These are phyloP conservation scores for Irineochytrium annulatum DNA, from an alignment of 192 early-diverging fungal genomes.

Conservation along the genomic window DNA sequence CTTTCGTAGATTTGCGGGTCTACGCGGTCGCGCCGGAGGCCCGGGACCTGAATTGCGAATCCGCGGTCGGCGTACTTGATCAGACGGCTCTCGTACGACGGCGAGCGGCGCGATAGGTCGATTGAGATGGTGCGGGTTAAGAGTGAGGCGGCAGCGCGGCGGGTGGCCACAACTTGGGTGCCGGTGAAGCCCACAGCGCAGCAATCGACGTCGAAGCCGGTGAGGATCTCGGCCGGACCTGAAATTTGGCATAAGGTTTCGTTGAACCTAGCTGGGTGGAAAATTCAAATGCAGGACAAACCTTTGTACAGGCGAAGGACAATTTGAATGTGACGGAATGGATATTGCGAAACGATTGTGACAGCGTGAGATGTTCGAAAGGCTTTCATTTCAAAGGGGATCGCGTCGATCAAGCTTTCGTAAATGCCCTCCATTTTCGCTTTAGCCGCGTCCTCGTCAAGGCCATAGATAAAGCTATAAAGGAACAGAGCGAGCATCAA, in stretches of 20 bases:
- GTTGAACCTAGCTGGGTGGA: no score
- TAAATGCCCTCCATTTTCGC: conserved; percentile 36
- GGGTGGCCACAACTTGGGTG: conserved; percentile 9
- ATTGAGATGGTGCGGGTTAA: conserved; percentile 19
- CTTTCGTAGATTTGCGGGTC: conserved; percentile 30
- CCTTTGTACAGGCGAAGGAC: conserved; percentile 31
- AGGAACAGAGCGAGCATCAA: no score
- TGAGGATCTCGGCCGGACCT: conserved; percentile 26
- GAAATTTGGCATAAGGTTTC: no score
- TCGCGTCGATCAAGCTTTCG: conserved; percentile 8
- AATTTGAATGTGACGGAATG: conserved; percentile 29
- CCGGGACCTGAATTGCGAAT: conserved; percentile 16
- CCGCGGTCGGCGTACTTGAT: conserved; percentile 28
- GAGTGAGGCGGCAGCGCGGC: conserved; percentile 15
- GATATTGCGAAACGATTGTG: conserved; percentile 27
- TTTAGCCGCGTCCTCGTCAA: conserved; percentile 38
- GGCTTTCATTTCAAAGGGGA: conserved; percentile 22
- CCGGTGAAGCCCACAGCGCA: conserved; percentile 31
- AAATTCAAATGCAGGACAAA: no score
- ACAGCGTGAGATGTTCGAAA: conserved; percentile 26
- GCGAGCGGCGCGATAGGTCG: conserved; percentile 26
- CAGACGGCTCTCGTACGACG: conserved; percentile 26
- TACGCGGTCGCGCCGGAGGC: conserved; percentile 2
- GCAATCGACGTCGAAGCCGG: conserved; percentile 31
- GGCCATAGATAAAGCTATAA: conserved; percentile 41